A percentile compares a stretch with the other conserved stretches of the same genome.
These are phyloP conservation scores for Pinus albicaulis DNA, from an alignment of 75 land plant genomes.

Conservation along the genomic window DNA sequence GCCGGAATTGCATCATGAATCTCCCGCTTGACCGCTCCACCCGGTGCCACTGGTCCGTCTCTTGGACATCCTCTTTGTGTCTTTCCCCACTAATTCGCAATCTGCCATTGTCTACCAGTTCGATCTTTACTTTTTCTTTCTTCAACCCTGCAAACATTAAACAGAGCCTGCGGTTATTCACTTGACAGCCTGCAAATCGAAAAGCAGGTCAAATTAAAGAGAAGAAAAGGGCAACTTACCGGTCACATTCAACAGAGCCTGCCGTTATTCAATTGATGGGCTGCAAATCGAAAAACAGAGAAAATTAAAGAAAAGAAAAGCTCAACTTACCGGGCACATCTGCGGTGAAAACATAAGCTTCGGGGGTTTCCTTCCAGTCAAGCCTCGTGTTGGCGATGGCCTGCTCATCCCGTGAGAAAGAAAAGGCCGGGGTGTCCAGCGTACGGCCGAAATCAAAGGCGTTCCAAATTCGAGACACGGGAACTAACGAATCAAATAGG, in stretches of 20 bases:
- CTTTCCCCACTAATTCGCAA: constrained; percentile 39
- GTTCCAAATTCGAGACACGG: no score
- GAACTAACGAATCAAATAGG: no score
- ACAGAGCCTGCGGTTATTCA: no score
- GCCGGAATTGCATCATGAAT: constrained; percentile 30
- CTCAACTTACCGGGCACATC: constrained; percentile 36
- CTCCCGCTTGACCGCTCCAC: constrained; percentile 33
- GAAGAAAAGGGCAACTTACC: no score
- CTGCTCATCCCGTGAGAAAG: no score
- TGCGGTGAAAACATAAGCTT: constrained; percentile 37
- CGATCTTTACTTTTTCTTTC: constrained; percentile 22
- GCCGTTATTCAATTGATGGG: no score
- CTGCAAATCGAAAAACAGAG: no score
- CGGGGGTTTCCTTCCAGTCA: constrained; percentile 55
- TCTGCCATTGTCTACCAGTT: constrained; percentile 25
- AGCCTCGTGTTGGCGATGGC: constrained; percentile 33
- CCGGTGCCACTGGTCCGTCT: constrained; percentile 27
- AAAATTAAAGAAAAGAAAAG: no score
- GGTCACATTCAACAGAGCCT: no score
- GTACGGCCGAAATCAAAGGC: no score
- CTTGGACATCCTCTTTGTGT: constrained; percentile 14
- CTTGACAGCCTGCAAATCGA: background rate
- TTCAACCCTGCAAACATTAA: constrained; percentile 4
- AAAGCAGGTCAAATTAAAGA: background rate
- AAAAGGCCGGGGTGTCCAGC: constrained; percentile 5